Evolutionary conservation across 352 stramenopile species (phyloP), one percentile per base, ranked within the genome.

Genomic region (Detonula confervacea): DNA sequence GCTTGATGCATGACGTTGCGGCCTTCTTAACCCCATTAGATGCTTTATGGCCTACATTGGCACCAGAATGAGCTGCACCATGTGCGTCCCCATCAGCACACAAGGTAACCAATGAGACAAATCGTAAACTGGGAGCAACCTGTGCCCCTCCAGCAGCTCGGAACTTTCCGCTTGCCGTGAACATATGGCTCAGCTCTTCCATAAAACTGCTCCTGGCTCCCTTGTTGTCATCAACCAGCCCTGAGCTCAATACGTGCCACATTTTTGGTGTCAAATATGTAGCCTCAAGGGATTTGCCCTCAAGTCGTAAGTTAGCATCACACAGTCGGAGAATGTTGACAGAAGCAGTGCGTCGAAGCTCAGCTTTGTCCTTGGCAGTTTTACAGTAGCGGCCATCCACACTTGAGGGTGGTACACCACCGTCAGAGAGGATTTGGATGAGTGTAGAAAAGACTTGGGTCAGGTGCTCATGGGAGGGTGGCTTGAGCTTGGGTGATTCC

Each of bases 271-370:
- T 84, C 16, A 94, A 66, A 63, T 82, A 87, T 56, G 64, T 86
- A 7, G 77, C 44, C 24, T 92, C 86, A 8, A 94, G 64, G n/a
- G n/a, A n/a, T n/a, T n/a, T n/a, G n/a, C n/a, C n/a, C n/a, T n/a
- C n/a, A n/a, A n/a, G n/a, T 24, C 81, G 52, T 1, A 92, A 59
- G 37, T 80, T 73, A 14, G 77, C 39, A 73, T 92, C 85, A 56
- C 88, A 91, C 7, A 94, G 69, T 54, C 81, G 80, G 11, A 92
- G 62, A 11, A 92, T 44, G 54, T 90, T 79, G 9, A 90, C 71
- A 20, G 84, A 67, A 61, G 86, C 82, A 61, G 82, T 88, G 46
- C 87, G 67, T 22, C 85, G 76, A n/a, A 94, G 51, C 25, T 76
- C 81, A 29, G 84, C 80, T 33, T 76, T 64, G 55, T 92, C 86